Evolutionary conservation across 2,329 filamentous ascomycete species (phyloP), one percentile per base, ranked within the genome.

Genomic region (Fusarium multiceps): DNA sequence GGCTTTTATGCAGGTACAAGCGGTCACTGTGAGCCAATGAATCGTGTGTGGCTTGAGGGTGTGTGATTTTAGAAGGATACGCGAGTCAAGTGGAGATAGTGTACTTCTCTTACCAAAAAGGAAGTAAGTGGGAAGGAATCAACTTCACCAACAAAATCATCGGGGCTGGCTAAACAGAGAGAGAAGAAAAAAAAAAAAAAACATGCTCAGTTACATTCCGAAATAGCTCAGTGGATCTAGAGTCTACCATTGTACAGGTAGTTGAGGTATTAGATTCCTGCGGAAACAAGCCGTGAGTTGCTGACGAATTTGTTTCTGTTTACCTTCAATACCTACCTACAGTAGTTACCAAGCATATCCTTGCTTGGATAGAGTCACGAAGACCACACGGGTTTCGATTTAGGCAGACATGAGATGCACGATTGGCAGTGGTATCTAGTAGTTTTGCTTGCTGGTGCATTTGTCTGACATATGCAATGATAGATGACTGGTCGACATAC

Each of bases 1-100:
- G 66, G 66, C 66, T 69, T 62, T 69, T 42, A 69, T 69, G 67
- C 67, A 69, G 67, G 67, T 69, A 69, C 63, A 66, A 55, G 48
- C 48, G 41, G 53, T 21, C 45, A 28, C 34, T 43, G 7, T 53
- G 37, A 53, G 41, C 66, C 66, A 69, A 69, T 69, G 30, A 32
- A 47, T 34, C 32, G 40, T 12, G 21, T 30, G 66, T 67, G 66
- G 66, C 66, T 69, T 63, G 49, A 10, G 53, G 56, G 65, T 20
- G 66, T 69, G 48, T 55, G 58, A 43, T 34, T 37, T 41, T 9
- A 18, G n/a, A 34, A 30, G 27, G 21, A 45, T 46, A 48, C 50
- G 59, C 46, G 53, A 64, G 53, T 64, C 51, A 50, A 63, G 63
- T 56, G 56, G 46, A 48, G 63, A 27, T 11, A 20, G 20, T 21